Evolutionary conservation across 164 flowering plant genomes (phyloP).

Genomic region (Vitis labrusca): DNA sequence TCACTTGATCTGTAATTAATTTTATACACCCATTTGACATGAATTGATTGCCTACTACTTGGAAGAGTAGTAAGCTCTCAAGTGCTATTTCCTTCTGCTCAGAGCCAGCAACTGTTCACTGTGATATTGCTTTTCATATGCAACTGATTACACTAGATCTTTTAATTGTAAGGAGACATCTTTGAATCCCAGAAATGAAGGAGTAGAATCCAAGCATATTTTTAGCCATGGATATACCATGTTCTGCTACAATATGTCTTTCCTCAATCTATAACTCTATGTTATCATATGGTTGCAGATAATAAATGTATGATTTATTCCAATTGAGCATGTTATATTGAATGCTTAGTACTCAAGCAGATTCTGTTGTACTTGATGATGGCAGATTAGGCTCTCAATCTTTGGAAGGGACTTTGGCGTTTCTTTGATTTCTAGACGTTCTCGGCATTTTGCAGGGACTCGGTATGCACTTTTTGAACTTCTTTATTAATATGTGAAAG

Average conservation of each 20-base stretch:
- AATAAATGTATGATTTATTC: not conserved
- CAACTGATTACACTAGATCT: no score
- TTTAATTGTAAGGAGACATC: no score
- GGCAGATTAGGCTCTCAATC: slow-evolving; percentile 77
- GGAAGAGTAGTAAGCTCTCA: no score
- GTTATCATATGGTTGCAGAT: not conserved
- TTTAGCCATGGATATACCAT: no score
- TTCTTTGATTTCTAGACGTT: slow-evolving; percentile 80
- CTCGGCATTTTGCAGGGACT: slow-evolving; percentile 99
- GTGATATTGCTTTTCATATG: no score
- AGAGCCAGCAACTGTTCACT: no score
- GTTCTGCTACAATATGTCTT: not conserved
- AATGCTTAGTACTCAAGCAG: slow-evolving; percentile 8
- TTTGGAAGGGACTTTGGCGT: slow-evolving; percentile 94
- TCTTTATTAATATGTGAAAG: not conserved
- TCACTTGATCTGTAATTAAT: no score
- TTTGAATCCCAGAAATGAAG: no score
- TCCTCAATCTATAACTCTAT: not conserved
- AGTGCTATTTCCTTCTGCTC: no score
- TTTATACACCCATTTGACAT: no score
- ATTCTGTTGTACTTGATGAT: slow-evolving; percentile 18
- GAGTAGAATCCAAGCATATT: no score
- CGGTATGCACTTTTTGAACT: slow-evolving; percentile 46
- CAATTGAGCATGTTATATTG: not conserved
- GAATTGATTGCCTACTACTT: no score